Conservation (phyloP, 2,329 filamentous ascomycete genomes). For the Chrysoporthe puriensis region DNA sequence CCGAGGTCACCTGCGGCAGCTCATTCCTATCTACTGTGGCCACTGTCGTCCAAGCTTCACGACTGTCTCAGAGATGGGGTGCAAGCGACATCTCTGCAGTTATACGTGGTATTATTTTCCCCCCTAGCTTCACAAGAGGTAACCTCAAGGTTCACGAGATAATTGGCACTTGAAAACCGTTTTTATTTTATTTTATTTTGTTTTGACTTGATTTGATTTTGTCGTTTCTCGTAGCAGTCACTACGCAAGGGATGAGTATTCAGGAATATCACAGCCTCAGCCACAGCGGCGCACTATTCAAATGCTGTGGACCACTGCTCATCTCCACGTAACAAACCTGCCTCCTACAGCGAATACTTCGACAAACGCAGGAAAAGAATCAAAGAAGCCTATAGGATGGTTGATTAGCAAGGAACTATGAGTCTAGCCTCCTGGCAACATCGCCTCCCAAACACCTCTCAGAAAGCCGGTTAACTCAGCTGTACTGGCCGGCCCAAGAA, state of each 20-base stretch:
- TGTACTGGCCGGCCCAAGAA: slow-evolving; percentile 39
- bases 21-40: neutral
- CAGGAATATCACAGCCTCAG: neutral
- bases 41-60: neutral
- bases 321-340: slow-evolving; percentile 10
- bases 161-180: neutral
- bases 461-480: slow-evolving; percentile 45
- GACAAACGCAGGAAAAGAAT: neutral
- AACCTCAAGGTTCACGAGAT: too few relatives aligned
- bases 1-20: neutral
- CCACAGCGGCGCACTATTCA: neutral
- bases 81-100: neutral
- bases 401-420: slow-evolving; percentile 9
- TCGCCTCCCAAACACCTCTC: slow-evolving; percentile 21
- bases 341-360: neutral
- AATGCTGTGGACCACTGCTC: neutral
- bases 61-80: slow-evolving; percentile 2
- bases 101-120: neutral
- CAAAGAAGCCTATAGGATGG: neutral
- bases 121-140: neutral
- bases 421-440: neutral
- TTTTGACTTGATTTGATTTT: neutral
- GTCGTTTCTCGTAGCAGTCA: too few relatives aligned
- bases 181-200: neutral
- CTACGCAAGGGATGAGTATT: neutral